Evolutionary conservation across 768 basidiomycete genomes (phyloP).

Genomic region (Pholiota conissans): DNA sequence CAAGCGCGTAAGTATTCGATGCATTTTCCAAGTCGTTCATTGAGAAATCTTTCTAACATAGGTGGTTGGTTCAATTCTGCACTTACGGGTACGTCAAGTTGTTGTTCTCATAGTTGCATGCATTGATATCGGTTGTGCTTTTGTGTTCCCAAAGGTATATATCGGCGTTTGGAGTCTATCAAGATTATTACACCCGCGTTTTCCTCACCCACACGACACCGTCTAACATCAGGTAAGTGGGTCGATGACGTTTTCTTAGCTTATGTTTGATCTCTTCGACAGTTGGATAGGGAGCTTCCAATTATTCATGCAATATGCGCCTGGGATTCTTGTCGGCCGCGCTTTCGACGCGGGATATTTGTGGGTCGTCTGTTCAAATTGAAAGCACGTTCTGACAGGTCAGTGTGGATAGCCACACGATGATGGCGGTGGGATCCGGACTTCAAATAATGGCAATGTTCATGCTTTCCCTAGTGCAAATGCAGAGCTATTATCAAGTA

Average conservation of each 20-base stretch:
- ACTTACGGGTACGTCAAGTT: conserved; percentile 38
- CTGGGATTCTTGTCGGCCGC: conserved; percentile 39
- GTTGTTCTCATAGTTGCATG: background rate
- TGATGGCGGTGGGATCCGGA: conserved; percentile 34
- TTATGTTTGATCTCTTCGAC: background rate
- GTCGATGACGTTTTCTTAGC: background rate
- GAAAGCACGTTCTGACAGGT: conserved; percentile 10
- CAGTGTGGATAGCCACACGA: conserved; percentile 29
- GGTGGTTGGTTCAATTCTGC: conserved; percentile 46
- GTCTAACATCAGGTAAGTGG: conserved; percentile 43
- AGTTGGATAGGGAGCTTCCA: conserved; percentile 55
- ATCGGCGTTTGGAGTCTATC: conserved; percentile 46
- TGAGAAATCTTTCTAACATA: too few species aligned
- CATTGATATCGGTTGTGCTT: conserved; percentile 2
- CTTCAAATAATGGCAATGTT: conserved; percentile 41
- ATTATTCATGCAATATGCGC: conserved; percentile 43
- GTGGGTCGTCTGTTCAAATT: conserved; percentile 23
- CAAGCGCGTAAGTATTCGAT: conserved; percentile 39
- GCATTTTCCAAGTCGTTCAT: background rate
- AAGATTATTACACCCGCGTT: conserved; percentile 45
- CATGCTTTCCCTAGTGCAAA: conserved; percentile 42
- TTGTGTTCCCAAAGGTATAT: conserved; percentile 31
- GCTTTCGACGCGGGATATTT: conserved; percentile 52
- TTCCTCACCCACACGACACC: conserved; percentile 37
- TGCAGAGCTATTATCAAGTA: conserved; percentile 46